Conservation (phyloP, 225 moss, liverwort and hornwort genomes). For the Bryoerythrophyllum caledonicum region DNA sequence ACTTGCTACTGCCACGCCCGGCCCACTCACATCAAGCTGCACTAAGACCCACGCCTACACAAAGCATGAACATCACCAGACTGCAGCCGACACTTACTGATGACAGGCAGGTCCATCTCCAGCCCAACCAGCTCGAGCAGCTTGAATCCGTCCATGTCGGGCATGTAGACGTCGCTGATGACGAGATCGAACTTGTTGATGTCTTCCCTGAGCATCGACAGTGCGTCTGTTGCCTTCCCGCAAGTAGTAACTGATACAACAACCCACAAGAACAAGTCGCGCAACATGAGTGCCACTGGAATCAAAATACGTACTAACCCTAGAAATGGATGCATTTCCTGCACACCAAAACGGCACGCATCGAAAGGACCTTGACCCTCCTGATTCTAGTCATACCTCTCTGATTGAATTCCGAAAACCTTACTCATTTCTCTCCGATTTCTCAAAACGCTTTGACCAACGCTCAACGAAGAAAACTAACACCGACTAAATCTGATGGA, state of each 20-base stretch:
- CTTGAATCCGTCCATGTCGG: conserved; percentile 93
- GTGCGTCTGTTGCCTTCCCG: conserved; percentile 65
- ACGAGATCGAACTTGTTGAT: conserved; percentile 80
- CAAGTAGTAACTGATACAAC: conserved; percentile 65
- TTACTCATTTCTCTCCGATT: not conserved
- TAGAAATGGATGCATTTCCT: not conserved
- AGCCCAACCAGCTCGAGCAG: conserved; percentile 82
- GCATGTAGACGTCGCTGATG: conserved; percentile 91
- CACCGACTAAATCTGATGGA: conserved; percentile 15
- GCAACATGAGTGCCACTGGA: not conserved
- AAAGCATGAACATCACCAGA: not conserved
- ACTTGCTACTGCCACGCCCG: not conserved
- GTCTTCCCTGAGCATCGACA: conserved; percentile 64
- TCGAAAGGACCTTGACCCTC: conserved; percentile 6
- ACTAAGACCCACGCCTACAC: not conserved
- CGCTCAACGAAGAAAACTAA: not conserved
- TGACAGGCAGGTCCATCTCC: conserved; percentile 88
- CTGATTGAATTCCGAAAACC: conserved; percentile 6
- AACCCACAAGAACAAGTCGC: conserved; percentile 25
- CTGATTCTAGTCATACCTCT: conserved; percentile 1
- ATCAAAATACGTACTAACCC: not conserved
- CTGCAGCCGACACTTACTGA: conserved; percentile 54
- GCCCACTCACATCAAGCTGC: not conserved
- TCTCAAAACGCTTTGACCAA: not conserved
- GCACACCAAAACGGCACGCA: not conserved